A percentile compares a stretch with the other conserved stretches of the same genome.
phyloP scores from a whole-genome alignment of 768 basidiomycete species.

The Trametes sanguinea region DNA sequence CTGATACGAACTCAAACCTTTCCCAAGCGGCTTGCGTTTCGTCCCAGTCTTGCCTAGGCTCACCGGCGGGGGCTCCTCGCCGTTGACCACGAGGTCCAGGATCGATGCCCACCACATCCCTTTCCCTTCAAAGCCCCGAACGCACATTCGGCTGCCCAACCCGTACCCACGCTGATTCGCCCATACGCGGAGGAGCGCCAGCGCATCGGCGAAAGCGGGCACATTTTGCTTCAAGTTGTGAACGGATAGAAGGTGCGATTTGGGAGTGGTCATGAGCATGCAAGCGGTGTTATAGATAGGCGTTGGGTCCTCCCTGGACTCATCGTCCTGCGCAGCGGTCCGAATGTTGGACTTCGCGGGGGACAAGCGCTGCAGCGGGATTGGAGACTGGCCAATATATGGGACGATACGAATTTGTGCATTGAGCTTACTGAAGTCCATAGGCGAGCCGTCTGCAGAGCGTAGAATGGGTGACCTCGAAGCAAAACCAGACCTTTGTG shows the following conservation, averaged over 20 bases:
- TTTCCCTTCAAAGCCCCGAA: constrained; percentile 68
- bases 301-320: constrained; percentile 44
- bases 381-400: constrained; percentile 61
- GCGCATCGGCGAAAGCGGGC: constrained; percentile 70
- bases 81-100: constrained; percentile 60
- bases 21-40: constrained; percentile 64
- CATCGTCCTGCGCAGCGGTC: constrained; percentile 35
- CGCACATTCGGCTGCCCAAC: constrained; percentile 53
- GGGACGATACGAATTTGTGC: constrained; percentile 77
- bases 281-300: constrained; percentile 82
- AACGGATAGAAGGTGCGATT: constrained; percentile 48
- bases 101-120: constrained; percentile 72
- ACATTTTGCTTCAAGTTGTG: constrained; percentile 48
- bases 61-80: constrained; percentile 55
- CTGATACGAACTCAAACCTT: constrained; percentile 87
- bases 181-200: constrained; percentile 86
- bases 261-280: constrained; percentile 51
- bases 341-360: constrained; percentile 75
- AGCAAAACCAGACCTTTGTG: not conserved
- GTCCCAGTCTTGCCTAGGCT: constrained; percentile 25
- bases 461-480: not conserved
- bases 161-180: constrained; percentile 83
- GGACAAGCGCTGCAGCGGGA: constrained; percentile 66
- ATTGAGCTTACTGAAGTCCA: constrained; percentile 68
- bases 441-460: constrained; percentile 47